phyloP scores from a whole-genome alignment of 1,139 yeast genomes.

The Magnusiomyces suaveolens region DNA sequence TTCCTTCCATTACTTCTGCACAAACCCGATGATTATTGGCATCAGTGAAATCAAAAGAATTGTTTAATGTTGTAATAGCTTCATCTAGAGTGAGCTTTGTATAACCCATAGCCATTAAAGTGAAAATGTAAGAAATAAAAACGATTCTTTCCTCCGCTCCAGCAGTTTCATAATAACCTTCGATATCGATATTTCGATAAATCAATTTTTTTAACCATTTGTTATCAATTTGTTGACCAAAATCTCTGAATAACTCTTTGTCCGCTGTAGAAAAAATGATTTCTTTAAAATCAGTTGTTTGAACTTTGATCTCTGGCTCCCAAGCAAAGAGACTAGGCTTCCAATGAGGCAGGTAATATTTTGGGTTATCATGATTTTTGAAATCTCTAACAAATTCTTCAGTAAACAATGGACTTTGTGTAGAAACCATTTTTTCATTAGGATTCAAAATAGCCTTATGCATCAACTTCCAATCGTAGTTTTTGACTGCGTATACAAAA shows the following conservation, averaged over 20 bases:
- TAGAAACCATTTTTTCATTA: constrained; percentile 38
- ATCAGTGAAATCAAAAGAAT: constrained; percentile 25
- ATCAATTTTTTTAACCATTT: constrained; percentile 53
- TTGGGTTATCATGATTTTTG: constrained; percentile 30
- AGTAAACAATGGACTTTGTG: constrained; percentile 35
- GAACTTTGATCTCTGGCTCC: constrained; percentile 51
- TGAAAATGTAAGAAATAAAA: constrained; percentile 21
- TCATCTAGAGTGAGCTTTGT: constrained; percentile 21
- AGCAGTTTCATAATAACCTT: constrained; percentile 29
- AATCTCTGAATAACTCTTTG: constrained; percentile 33
- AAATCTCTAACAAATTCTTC: constrained; percentile 46
- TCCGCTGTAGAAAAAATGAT: constrained; percentile 38
- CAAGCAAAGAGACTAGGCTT: constrained; percentile 72
- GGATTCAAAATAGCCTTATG: constrained; percentile 17
- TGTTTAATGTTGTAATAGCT: constrained; percentile 16
- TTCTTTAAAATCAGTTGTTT: constrained; percentile 10
- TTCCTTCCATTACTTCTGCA: constrained; percentile 32
- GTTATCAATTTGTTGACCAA: constrained; percentile 42
- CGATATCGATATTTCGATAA: constrained; percentile 34
- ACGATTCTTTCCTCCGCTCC: constrained; percentile 25
- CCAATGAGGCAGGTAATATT: constrained; percentile 35
- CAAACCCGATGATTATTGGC: constrained; percentile 34
- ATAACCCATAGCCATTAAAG: constrained; percentile 21
- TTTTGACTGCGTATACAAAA: constrained; percentile 46
- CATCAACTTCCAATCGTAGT: constrained; percentile 40